Base-by-base conservation (phyloP, 2,329 filamentous ascomycete genomes). In the Simplicillium aogashimaense region DNA sequence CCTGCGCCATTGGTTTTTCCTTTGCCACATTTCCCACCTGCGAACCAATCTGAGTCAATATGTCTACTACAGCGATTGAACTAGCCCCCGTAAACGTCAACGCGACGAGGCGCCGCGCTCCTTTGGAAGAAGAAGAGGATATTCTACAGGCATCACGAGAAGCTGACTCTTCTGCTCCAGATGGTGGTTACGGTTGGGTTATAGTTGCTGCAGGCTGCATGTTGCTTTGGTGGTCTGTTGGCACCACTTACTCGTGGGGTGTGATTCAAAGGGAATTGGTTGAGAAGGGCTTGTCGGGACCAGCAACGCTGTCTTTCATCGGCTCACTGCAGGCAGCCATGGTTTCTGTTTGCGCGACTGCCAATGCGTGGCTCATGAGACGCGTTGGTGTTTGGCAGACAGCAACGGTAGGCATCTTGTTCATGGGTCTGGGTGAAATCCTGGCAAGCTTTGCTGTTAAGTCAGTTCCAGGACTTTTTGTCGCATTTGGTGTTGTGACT, bases 291-390 rank as follows among this genome's bases (percentile, higher is more conserved):
- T 54, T 74, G 1, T 61, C 61, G 1, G 61, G 63, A 0, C 58
- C 70, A 0, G 66, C 66, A 0, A 74, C 69, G 0, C 57, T 78
- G n/a, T 66, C 71, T 1, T 78, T 76, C 43, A 69, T 78, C 7
- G 74, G 74, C 2, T 70, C 67, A 3, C 47, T 76, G 12, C 60
- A 62, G 5, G 55, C 67, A 3, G 64, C 67, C 0, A 63, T 65
- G 41, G 36, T 38, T 15, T 31, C 42, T n/a, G 65, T 70, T 32
- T 66, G 67, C 0, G 74, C 67, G 0, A 57, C 77, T 3, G 47
- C 69, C 9, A 69, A 67, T 45, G 66, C 67, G 0, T 61, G 66
- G 8, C 39, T 74, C 2, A 65, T 73, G 42, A 58, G 65, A 2
- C 50, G 51, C 18, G 13, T 32, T 15, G 30, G 30, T 32, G 13